Conservation (phyloP, 2,329 filamentous ascomycete species). For the Fusarium scirpi region DNA sequence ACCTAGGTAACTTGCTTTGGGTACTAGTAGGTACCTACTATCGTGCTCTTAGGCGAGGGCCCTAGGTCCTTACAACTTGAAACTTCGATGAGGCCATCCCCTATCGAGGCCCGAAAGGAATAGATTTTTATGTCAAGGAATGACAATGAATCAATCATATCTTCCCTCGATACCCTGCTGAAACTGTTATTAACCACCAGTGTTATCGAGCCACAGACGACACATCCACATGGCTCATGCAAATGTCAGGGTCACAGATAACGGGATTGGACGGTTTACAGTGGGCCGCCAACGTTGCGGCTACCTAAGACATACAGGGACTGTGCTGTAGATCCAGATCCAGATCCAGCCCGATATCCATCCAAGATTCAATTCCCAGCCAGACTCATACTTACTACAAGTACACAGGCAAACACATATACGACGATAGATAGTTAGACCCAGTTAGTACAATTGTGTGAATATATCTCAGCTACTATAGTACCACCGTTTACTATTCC, state of each 20-base stretch:
- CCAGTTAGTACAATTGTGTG: constrained; percentile 19
- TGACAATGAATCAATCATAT: constrained; percentile 10
- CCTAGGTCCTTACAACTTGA: not conserved
- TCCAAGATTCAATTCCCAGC: not conserved
- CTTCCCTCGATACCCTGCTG: constrained; percentile 8
- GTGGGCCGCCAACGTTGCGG: constrained; percentile 8
- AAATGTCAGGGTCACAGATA: constrained; percentile 32
- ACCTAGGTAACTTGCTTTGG: not conserved
- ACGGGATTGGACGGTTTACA: constrained; percentile 25
- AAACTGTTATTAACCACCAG: constrained; percentile 23
- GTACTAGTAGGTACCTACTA: not conserved
- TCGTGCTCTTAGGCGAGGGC: not conserved
- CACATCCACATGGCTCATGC: constrained; percentile 30
- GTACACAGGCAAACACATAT: not conserved
- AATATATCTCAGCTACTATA: constrained; percentile 16
- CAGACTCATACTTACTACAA: not conserved
- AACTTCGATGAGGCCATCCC: constrained; percentile 15
- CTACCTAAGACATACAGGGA: constrained; percentile 22
- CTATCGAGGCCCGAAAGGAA: not conserved
- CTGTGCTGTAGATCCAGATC: not conserved
- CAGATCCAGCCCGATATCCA: not conserved
- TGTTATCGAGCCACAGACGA: constrained; percentile 11
- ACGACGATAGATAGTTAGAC: not conserved
- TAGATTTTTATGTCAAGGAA: not conserved
- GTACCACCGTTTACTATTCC: constrained; percentile 6